Evolutionary conservation across 2,329 filamentous ascomycete species (phyloP), one percentile per base, ranked within the genome.

Genomic region (Aspergillus hiratsukae): DNA sequence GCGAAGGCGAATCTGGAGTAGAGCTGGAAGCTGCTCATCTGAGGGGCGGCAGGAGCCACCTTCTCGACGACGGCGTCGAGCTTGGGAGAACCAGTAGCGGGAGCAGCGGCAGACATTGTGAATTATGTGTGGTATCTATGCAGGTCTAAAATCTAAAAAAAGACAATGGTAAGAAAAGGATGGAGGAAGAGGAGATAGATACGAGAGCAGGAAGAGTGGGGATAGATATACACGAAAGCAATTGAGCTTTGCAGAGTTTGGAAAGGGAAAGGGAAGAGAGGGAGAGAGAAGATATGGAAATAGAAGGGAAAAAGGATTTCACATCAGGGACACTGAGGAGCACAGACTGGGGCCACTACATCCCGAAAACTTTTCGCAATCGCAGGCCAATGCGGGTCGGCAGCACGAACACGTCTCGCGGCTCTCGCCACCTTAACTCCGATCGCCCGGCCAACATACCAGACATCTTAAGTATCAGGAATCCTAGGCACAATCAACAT

Each of bases 1-100:
- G 94, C 92, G 72, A 99, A 89, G 80, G 94, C 93, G 82, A 97
- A 97, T 80, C 91, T 87, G 71, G 90, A 90, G 87, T 97, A 97
- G 70, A 99, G 90, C 59, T 76, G 81, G 66, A 91, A 49, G 61
- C 87, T 85, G 66, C 75, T 80, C 64, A 85, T 81, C 75, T 84
- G 69, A 59, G 76, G 54, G 60, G 61, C 48, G 51, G 61, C 53
- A 52, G 60, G 25, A 28, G 52, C 52, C 53, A 55, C 56, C 40
- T 57, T 54, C 41, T 52, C 37, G 46, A 43, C 55, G 53, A 54
- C 57, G 41, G 62, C 57, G 31, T 83, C 80, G 61, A 83, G 68
- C 77, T 83, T 82, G 66, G 68, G 64, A 65, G 77, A 79, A 73
- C 78, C 76, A 58, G 80, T 81, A 54, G 78, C 76, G 59, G 75